Evolutionary conservation across 1,284 basidiomycete species (phyloP).

Genomic region (Paramarasmius palmivorus): DNA sequence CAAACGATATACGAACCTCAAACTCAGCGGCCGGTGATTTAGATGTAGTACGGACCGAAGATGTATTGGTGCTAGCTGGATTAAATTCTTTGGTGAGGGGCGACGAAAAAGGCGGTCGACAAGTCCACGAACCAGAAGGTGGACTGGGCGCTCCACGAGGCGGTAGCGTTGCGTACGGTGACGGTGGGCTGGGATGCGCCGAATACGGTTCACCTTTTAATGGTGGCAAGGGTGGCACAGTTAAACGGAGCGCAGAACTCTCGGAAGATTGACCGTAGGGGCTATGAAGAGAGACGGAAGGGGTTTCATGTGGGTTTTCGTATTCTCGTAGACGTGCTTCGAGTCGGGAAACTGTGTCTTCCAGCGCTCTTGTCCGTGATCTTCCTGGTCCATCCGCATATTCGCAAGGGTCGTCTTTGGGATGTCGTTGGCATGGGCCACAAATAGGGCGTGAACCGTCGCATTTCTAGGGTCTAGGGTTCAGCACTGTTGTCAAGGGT

Average conservation of each 20-base stretch:
- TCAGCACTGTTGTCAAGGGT: neutral
- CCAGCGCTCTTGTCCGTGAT: constrained; percentile 15
- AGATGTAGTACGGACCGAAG: neutral
- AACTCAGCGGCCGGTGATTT: neutral
- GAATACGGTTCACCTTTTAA: neutral
- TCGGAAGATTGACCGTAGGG: constrained; percentile 10
- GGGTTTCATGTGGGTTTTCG: constrained; percentile 15
- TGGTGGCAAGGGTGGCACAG: neutral
- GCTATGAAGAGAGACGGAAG: constrained; percentile 7
- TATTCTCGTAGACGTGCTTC: constrained; percentile 18
- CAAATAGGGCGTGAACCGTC: constrained; percentile 20
- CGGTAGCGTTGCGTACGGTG: neutral
- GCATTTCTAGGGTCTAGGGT: constrained; percentile 15
- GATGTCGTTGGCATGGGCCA: constrained; percentile 18
- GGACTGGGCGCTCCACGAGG: neutral
- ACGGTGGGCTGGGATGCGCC: neutral
- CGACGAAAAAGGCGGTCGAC: neutral
- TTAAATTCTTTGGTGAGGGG: neutral
- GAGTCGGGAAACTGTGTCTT: constrained; percentile 18
- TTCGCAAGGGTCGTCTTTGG: constrained; percentile 19
- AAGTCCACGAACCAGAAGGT: neutral
- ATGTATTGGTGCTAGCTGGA: neutral
- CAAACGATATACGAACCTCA: constrained; percentile 11
- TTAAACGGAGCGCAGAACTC: neutral
- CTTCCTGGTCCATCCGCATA: constrained; percentile 19